Base-by-base conservation (phyloP, 306 rosid species). In the Lotus japonicus region DNA sequence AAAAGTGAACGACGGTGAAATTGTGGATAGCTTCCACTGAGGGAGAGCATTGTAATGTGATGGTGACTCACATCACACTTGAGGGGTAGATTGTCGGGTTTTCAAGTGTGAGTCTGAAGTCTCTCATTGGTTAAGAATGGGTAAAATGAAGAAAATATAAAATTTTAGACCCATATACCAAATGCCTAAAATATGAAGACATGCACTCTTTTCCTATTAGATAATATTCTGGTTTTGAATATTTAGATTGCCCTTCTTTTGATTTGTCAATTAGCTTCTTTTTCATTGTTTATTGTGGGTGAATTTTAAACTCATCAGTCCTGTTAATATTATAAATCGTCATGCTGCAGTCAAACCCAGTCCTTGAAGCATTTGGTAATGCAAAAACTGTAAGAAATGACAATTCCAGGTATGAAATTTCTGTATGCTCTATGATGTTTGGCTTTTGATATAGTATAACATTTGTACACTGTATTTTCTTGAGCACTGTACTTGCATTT, bases 331-430 rank as follows among this genome's bases (percentile, higher is more conserved):
- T 38, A 58, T 17, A 64, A 83, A 43, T 70, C 14, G 41, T 76
- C 54, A 35, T 67, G 48, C 3, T 82, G 84, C 94, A 91, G 97
- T 88, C 97, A 66, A 91, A 91, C 83, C 97, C 96, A 79, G 97
- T 91, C 82, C 97, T 91, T 54, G 97, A 91, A 84, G 97, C 97
- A 72, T 91, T 91, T 82, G 97, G 97, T 73, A 88, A 91, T 6
- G 94, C 97, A 58, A 91, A 91, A 78, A 91, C 97, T 61, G 92
- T 89, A 43, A 85, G 86, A 77, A 91, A 91, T 77, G 85, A 84
- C 84, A 91, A 91, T 85, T 91, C 97, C 75, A 91, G 97, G 97
- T 91, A 74, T 83, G 74, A 71, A 73, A 36, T 69, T 77, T 31
- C 52, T 38, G 44, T 77, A 49, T 49, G 66, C 51, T 42, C 7